A percentile compares a stretch with the other conserved stretches of the same genome.
These are phyloP conservation scores for Eucalyptus erythrocorys DNA, from an alignment of 345 rosid species.

Conservation along the genomic window DNA sequence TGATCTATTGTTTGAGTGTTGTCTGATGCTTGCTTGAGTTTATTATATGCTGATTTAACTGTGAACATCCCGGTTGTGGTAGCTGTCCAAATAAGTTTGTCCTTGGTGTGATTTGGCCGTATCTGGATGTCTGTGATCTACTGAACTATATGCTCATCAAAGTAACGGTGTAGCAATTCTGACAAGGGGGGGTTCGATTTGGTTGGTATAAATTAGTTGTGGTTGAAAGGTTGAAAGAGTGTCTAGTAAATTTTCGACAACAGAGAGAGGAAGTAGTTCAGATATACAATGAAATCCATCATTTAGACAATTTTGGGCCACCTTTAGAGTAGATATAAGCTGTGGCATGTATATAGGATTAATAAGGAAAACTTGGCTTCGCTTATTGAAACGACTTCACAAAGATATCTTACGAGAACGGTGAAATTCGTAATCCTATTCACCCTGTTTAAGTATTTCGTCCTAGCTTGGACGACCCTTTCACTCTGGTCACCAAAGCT, in stretches of 20 bases:
- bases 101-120: too few species aligned
- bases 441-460: not conserved
- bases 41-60: too few species aligned
- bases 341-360: not conserved
- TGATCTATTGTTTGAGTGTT: too few species aligned
- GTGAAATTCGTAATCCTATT: not conserved
- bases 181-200: not conserved
- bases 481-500: not conserved
- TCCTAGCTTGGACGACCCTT: not conserved
- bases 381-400: not conserved
- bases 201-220: not conserved
- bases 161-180: too few species aligned
- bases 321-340: not conserved
- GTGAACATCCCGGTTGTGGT: too few species aligned
- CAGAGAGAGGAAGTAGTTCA: not conserved
- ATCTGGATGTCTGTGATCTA: too few species aligned
- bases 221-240: not conserved
- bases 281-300: not conserved
- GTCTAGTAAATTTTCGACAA: not conserved
- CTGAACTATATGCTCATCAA: too few species aligned
- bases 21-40: too few species aligned
- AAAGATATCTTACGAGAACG: not conserved
- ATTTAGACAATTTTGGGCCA: not conserved
- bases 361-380: not conserved
- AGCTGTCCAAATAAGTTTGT: too few species aligned